Evolutionary conservation across 805 yeast species (phyloP).

Genomic region (Sugiyamaella americana): DNA sequence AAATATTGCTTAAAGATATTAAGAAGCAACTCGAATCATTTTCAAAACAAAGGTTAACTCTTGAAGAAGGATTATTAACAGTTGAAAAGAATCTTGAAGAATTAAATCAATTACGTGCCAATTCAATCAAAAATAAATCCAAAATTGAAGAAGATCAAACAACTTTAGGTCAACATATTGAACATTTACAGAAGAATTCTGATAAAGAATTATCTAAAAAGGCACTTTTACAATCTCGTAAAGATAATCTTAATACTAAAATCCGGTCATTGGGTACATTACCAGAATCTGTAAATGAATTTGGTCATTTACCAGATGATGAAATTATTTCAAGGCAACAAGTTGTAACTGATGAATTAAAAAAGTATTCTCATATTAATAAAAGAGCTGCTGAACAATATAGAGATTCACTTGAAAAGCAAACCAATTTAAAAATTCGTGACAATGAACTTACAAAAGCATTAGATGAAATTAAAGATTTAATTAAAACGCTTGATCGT

Average conservation of each 20-base stretch:
- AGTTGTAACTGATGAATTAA: constrained; percentile 49
- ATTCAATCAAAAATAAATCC: constrained; percentile 31
- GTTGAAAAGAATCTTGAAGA: constrained; percentile 15
- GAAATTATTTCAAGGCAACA: constrained; percentile 49
- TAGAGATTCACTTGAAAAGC: constrained; percentile 62
- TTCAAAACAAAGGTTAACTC: constrained; percentile 20
- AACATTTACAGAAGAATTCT: constrained; percentile 52
- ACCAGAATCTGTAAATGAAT: constrained; percentile 67
- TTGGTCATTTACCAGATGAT: constrained; percentile 43
- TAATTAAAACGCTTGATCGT: constrained; percentile 62
- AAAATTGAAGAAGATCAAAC: constrained; percentile 55
- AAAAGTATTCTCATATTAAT: constrained; percentile 70
- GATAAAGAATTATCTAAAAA: constrained; percentile 63
- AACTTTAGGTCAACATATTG: constrained; percentile 48
- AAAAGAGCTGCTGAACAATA: constrained; percentile 86
- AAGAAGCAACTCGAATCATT: constrained; percentile 28
- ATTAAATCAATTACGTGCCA: too few relatives aligned
- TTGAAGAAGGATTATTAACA: constrained; percentile 6
- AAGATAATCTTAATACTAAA: constrained; percentile 65
- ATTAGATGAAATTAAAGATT: constrained; percentile 61
- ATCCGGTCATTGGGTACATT: constrained; percentile 82
- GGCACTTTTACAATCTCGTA: constrained; percentile 50
- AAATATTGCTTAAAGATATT: constrained; percentile 6
- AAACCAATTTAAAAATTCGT: constrained; percentile 58
- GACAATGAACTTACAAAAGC: constrained; percentile 65